Conservation (phyloP, 176 grass and related monocot genomes). For the Eragrostis nindensis region DNA sequence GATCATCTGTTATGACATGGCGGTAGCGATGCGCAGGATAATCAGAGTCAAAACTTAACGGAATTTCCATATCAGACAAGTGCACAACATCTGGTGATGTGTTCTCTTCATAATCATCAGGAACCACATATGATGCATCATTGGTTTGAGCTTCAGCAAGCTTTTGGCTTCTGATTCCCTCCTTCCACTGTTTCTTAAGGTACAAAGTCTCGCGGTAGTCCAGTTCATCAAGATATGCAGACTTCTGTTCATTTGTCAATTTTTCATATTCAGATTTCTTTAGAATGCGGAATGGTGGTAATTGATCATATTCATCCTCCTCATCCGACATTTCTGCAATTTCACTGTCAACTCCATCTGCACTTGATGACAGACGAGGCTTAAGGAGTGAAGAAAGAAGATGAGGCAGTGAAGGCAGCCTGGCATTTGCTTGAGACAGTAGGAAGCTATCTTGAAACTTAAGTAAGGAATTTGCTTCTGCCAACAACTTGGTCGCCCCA, state of each 20-base stretch:
- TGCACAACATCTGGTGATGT: conserved; percentile 62
- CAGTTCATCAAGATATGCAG: conserved; percentile 92
- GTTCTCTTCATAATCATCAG: conserved; percentile 61
- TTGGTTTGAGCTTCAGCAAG: conserved; percentile 48
- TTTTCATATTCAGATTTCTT: conserved; percentile 73
- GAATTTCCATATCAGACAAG: conserved; percentile 80
- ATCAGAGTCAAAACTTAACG: conserved; percentile 80
- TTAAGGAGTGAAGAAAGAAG: conserved; percentile 92
- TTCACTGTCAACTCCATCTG: conserved; percentile 41
- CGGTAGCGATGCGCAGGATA: conserved; percentile 71
- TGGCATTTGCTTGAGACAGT: conserved; percentile 65
- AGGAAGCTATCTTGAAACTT: conserved; percentile 89
- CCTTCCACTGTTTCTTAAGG: conserved; percentile 88
- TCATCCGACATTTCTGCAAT: conserved; percentile 61
- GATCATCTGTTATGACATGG: conserved; percentile 65
- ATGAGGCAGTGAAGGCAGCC: conserved; percentile 82
- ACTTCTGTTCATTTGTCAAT: conserved; percentile 75
- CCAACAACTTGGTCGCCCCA: conserved; percentile 78
- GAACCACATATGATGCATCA: not conserved
- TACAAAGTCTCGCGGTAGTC: conserved; percentile 94
- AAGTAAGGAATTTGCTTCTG: conserved; percentile 82
- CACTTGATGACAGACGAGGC: conserved; percentile 46
- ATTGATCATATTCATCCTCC: conserved; percentile 90
- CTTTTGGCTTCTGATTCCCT: conserved; percentile 68
- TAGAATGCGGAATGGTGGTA: conserved; percentile 87